A percentile compares a stretch with the other conserved stretches of the same genome.
Conservation (phyloP, 805 yeast species). For the Pichia cabralensis region DNA sequence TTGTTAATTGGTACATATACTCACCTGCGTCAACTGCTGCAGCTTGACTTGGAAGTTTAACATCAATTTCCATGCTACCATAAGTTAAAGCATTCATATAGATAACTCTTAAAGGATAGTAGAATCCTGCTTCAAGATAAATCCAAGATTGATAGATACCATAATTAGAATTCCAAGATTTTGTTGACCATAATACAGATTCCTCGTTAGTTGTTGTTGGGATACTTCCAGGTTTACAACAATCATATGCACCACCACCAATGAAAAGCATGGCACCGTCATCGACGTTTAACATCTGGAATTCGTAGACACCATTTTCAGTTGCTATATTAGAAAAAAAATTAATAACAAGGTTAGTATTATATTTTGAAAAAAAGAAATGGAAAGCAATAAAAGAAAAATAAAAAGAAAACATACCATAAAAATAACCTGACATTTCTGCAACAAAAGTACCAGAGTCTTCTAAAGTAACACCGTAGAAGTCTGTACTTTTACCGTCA, state of each 20-base stretch:
- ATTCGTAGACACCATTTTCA: constrained; percentile 19
- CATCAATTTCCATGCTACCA: neutral
- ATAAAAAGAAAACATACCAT: constrained; percentile 2
- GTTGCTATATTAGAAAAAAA: constrained; percentile 12
- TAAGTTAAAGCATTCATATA: neutral
- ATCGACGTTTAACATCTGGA: constrained; percentile 17
- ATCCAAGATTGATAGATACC: neutral
- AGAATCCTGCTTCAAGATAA: constrained; percentile 4
- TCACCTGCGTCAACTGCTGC: neutral
- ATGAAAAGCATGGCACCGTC: constrained; percentile 24
- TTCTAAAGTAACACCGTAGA: constrained; percentile 6
- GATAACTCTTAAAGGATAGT: constrained; percentile 7
- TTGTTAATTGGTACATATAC: neutral
- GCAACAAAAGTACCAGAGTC: constrained; percentile 1
- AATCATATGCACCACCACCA: constrained; percentile 25
- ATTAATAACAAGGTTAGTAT: neutral
- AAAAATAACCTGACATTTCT: constrained; percentile 8
- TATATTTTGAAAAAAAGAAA: neutral
- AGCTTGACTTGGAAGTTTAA: constrained; percentile 1
- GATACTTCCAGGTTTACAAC: constrained; percentile 18
- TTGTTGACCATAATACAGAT: neutral
- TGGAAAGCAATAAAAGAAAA: neutral
- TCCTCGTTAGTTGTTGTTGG: neutral
- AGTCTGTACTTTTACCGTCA: neutral
- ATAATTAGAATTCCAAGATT: neutral